phyloP scores from a whole-genome alignment of 257 asterid genomes.

The Solanum ahanhuiri region DNA sequence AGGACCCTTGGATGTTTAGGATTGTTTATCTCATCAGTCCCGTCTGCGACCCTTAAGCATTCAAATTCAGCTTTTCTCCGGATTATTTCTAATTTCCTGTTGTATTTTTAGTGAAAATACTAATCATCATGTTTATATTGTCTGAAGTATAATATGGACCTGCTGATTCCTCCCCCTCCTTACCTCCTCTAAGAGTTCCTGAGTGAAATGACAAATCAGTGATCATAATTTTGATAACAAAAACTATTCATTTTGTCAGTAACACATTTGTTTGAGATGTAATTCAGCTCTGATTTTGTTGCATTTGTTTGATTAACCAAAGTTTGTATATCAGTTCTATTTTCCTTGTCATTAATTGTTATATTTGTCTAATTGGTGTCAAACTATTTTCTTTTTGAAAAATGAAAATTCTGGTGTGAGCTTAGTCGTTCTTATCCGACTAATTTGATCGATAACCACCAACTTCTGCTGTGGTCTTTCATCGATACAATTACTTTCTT shows the following conservation, averaged over 20 bases:
- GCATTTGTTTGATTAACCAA: background rate
- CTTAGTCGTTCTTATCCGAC: background rate
- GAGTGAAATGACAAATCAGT: background rate
- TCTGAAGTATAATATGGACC: background rate
- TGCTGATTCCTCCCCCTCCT: background rate
- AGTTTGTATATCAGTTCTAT: background rate
- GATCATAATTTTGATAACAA: background rate
- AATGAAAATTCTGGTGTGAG: background rate
- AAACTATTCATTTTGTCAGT: background rate
- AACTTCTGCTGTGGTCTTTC: background rate
- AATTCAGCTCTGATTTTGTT: background rate
- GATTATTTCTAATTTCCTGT: background rate
- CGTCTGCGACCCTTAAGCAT: background rate
- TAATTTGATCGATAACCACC: background rate
- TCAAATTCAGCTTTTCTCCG: background rate
- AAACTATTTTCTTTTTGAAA: background rate
- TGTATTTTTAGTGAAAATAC: background rate
- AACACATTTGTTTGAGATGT: background rate
- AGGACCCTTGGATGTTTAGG: background rate
- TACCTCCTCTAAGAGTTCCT: background rate
- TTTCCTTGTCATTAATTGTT: background rate
- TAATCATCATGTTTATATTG: background rate
- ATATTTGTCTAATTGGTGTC: background rate
- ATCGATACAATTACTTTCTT: background rate
- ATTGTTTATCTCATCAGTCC: background rate